A percentile compares a stretch with the other conserved stretches of the same genome.
Evolutionary conservation across 352 stramenopile genomes (phyloP).

Genomic region (Globisporangium acanthophoron): DNA sequence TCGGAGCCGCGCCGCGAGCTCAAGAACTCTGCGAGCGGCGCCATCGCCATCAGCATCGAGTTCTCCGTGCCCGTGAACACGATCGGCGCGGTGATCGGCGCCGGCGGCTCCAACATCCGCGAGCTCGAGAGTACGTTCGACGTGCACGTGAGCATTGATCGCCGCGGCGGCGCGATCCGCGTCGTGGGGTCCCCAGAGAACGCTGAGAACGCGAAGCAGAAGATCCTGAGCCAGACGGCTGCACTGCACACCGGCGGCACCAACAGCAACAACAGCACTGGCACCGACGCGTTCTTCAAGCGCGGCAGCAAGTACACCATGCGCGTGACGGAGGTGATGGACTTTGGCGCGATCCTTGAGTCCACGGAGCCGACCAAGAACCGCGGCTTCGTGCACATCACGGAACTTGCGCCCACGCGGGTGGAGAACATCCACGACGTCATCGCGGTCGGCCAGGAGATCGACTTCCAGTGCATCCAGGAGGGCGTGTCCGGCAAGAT

Average conservation of each 20-base stretch:
- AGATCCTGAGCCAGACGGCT: conserved; percentile 46
- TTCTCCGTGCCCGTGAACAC: conserved; percentile 45
- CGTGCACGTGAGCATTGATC: conserved; percentile 73
- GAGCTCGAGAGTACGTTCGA: conserved; percentile 61
- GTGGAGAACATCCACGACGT: conserved; percentile 60
- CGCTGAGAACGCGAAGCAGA: conserved; percentile 69
- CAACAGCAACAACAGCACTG: background rate
- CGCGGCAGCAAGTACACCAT: conserved; percentile 89
- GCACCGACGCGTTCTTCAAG: conserved; percentile 61
- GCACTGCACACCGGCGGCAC: conserved; percentile 13
- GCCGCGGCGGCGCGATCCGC: conserved; percentile 79
- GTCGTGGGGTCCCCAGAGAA: conserved; percentile 81
- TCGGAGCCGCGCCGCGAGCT: conserved; percentile 46
- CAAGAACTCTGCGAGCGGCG: conserved; percentile 36
- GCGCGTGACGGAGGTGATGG: conserved; percentile 91
- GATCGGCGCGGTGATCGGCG: conserved; percentile 69
- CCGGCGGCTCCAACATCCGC: conserved; percentile 68
- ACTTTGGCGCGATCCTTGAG: conserved; percentile 94
- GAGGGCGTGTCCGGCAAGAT: conserved; percentile 78
- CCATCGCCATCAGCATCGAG: conserved; percentile 48
- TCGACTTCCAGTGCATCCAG: conserved; percentile 79
- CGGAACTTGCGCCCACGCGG: conserved; percentile 77
- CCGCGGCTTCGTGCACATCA: conserved; percentile 94
- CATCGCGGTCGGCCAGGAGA: conserved; percentile 60
- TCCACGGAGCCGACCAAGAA: conserved; percentile 60